Evolutionary conservation across 768 basidiomycete species (phyloP).

Genomic region (Sistotremastrum suecicum): DNA sequence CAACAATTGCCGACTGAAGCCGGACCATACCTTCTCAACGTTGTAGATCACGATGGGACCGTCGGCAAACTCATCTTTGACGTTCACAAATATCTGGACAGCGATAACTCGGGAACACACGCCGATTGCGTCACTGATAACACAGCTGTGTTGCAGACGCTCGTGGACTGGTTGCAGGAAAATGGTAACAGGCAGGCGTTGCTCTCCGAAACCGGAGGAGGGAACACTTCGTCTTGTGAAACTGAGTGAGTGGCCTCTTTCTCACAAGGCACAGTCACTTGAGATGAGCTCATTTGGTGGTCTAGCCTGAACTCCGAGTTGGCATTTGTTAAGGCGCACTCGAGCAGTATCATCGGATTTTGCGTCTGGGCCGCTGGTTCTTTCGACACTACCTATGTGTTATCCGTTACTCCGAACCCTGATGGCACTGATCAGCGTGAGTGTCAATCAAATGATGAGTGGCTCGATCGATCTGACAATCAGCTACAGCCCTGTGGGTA

Average conservation of each 20-base stretch:
- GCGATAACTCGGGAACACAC: constrained; percentile 32
- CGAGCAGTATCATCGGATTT: constrained; percentile 36
- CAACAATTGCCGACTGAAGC: constrained; percentile 34
- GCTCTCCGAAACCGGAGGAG: constrained; percentile 49
- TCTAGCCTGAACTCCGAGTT: neutral
- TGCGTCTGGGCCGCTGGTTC: constrained; percentile 48
- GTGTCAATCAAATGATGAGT: neutral
- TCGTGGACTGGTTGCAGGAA: constrained; percentile 33
- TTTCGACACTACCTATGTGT: constrained; percentile 25
- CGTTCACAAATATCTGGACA: constrained; percentile 50
- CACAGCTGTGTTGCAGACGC: neutral
- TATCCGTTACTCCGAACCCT: constrained; percentile 20
- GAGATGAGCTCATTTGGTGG: constrained; percentile 16
- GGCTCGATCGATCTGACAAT: no score
- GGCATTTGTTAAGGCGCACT: neutral
- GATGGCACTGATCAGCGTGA: constrained; percentile 25
- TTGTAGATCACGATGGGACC: constrained; percentile 32
- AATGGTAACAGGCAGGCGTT: constrained; percentile 36
- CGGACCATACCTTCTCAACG: constrained; percentile 33
- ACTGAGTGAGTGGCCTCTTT: constrained; percentile 30
- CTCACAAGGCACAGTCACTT: constrained; percentile 33
- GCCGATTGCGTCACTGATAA: constrained; percentile 40
- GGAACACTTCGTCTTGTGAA: constrained; percentile 33
- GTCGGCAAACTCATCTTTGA: constrained; percentile 38
- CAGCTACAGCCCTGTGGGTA: no score